Percentiles rank a stretch among this genome's conserved stretches.
These are phyloP conservation scores for Solanum chiquidenum DNA, from an alignment of 257 asterid genomes.

Conservation along the genomic window DNA sequence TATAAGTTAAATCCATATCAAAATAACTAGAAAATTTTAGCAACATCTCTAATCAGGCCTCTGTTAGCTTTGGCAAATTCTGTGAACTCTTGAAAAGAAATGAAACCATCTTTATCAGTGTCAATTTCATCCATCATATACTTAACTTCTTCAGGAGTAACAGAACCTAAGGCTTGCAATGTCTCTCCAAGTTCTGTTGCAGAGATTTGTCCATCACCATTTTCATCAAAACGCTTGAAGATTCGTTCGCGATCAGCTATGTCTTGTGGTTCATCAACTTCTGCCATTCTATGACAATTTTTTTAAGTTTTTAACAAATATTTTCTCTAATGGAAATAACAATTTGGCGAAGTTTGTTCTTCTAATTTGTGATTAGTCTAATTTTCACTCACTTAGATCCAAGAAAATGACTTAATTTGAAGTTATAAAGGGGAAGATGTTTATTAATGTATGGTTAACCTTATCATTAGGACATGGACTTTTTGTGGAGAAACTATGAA, in stretches of 20 bases:
- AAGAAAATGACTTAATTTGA: not conserved
- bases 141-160: slow-evolving; percentile 50
- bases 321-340: not conserved
- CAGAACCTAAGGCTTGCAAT: slow-evolving; percentile 59
- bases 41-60: slow-evolving; percentile 70
- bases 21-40: slow-evolving; percentile 49
- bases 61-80: slow-evolving; percentile 56
- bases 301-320: not conserved
- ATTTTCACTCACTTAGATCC: not conserved
- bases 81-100: slow-evolving; percentile 58
- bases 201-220: slow-evolving; percentile 84
- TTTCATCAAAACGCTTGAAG: slow-evolving; percentile 68
- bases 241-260: slow-evolving; percentile 57
- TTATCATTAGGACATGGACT: not conserved
- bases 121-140: slow-evolving; percentile 84
- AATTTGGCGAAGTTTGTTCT: not conserved
- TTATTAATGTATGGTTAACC: not conserved
- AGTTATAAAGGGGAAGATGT: not conserved
- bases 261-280: slow-evolving; percentile 48
- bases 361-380: not conserved
- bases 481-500: not conserved
- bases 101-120: slow-evolving; percentile 70
- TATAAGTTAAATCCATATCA: not conserved
- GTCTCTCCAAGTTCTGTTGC: slow-evolving; percentile 68
- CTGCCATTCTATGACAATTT: slow-evolving; percentile 24